Evolutionary conservation across 208 protist species (phyloP).

Genomic region (Jaenimonas drosophilae): DNA sequence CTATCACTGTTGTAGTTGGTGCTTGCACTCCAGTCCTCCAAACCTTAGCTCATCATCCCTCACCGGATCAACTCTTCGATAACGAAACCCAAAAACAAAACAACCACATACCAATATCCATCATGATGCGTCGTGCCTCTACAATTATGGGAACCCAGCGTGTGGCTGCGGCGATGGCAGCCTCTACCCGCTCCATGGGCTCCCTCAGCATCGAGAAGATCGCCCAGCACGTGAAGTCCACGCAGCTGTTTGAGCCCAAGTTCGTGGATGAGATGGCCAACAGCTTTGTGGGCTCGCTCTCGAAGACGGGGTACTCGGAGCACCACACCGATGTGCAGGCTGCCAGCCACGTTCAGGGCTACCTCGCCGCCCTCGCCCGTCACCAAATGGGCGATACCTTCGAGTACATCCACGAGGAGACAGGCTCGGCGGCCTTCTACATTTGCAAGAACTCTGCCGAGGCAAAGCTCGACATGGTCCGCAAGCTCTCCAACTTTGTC

Average conservation of each 20-base stretch:
- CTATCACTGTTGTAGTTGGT: constrained; percentile 1
- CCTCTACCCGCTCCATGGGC: constrained; percentile 1
- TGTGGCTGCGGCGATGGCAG: constrained; percentile 2
- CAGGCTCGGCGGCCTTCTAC: constrained; percentile 43
- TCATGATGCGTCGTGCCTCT: constrained; percentile 21
- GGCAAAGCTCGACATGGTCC: constrained; percentile 37
- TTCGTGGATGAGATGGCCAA: constrained; percentile 24
- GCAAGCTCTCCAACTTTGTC: constrained; percentile 43
- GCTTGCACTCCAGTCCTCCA: neutral
- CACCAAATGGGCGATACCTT: constrained; percentile 36
- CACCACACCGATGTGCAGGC: constrained; percentile 42
- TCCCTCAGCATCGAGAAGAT: constrained; percentile 16
- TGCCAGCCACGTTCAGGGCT: constrained; percentile 36
- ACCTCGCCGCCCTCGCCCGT: constrained; percentile 52
- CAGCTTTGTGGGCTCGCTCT: constrained; percentile 26
- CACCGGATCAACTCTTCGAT: no score
- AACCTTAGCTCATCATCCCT: no score
- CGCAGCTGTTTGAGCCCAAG: constrained; percentile 31
- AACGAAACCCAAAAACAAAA: constrained; percentile 6
- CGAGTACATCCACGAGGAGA: constrained; percentile 60
- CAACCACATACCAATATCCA: constrained; percentile 1
- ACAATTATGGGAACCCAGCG: constrained; percentile 4
- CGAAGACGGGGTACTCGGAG: constrained; percentile 31
- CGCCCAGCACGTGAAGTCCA: constrained; percentile 15
- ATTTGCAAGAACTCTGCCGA: constrained; percentile 44